These are phyloP conservation scores for Hordeum pubiflorum DNA, from an alignment of 202 grass and related monocot genomes.

Conservation along the genomic window DNA sequence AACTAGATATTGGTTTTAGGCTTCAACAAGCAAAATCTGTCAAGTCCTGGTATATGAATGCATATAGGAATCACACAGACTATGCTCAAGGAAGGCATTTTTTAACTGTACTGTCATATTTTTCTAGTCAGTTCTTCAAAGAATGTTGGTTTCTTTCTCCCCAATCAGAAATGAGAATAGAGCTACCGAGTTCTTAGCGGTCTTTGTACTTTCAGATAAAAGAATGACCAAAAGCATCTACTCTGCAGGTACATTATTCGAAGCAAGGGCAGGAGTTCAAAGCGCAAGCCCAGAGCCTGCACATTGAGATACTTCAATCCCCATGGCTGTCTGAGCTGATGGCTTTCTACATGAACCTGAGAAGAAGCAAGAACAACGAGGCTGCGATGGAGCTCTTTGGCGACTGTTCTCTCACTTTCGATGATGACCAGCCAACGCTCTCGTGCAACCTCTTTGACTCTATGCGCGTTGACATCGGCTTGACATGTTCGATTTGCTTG, in stretches of 20 bases:
- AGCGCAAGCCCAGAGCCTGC: slow-evolving; percentile 67
- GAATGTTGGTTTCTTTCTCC: no score
- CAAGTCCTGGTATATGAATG: no score
- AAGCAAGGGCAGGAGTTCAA: slow-evolving; percentile 90
- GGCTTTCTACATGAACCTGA: slow-evolving; percentile 91
- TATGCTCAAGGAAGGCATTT: no score
- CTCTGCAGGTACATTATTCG: slow-evolving; percentile 73
- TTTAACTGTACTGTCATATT: no score
- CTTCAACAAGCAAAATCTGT: no score
- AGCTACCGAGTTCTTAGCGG: not conserved
- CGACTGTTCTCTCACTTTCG: slow-evolving; percentile 54
- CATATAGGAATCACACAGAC: no score
- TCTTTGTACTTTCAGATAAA: not conserved
- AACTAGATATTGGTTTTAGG: not conserved
- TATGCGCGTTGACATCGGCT: slow-evolving; percentile 54
- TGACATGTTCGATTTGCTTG: slow-evolving; percentile 93
- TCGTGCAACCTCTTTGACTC: slow-evolving; percentile 73
- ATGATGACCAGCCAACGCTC: slow-evolving; percentile 62
- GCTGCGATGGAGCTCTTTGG: slow-evolving; percentile 54
- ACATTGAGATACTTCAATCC: slow-evolving; percentile 92
- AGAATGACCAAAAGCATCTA: not conserved
- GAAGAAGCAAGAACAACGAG: slow-evolving; percentile 39
- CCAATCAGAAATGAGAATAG: not conserved
- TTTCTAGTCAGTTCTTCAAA: no score
- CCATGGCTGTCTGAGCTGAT: slow-evolving; percentile 80